Base-by-base conservation (phyloP, 495 filamentous ascomycete genomes). In the Tuber microsphaerosporum region DNA sequence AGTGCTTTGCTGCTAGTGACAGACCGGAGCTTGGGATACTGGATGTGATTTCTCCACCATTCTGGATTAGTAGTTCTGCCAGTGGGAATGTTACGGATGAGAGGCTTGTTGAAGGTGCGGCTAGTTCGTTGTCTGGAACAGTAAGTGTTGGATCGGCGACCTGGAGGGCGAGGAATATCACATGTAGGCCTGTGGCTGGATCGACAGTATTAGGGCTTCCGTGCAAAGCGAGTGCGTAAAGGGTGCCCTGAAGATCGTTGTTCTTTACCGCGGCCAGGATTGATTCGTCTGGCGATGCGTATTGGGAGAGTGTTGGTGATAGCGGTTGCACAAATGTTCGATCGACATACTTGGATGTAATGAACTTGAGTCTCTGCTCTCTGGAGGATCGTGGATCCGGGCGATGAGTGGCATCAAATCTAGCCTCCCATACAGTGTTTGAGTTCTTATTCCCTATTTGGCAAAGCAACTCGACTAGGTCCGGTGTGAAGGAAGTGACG, bases 391-490 rank as follows among this genome's bases (percentile, higher is more conserved):
- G 88, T 3, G 92, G 87, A 7, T 86, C 84, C 12, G 93, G 94
- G 80, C 95, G 97, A 45, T 86, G 83, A 37, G 85, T 83, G 34
- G 88, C 88, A 76, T 96, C 92, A 37, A 97, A 86, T 71, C 85
- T 94, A 39, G 93, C 92, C 85, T 99, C 95, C 91, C 93, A 99
- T 22, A 99, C 87, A 90, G 95, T 94, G 82, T 99, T 99, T 76
- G 93, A 95, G 39, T 97, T 89, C 41, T 93, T 89, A 82, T 99
- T 99, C 72, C 96, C 96, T 75, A 98, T 89, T 51, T 93, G 91
- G 73, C 97, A 87, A 19, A 99, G 88, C n/a, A 98, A 89, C 80
- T 98, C 96, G 75, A 98, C 90, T 74, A 97, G 93, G 84, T 99
- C 95, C 68, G 92, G 92, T 1, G 94, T 97, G 84, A 98, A 99